phyloP scores from a whole-genome alignment of 73 alveolate species.

The Paramecium sexaurelia region DNA sequence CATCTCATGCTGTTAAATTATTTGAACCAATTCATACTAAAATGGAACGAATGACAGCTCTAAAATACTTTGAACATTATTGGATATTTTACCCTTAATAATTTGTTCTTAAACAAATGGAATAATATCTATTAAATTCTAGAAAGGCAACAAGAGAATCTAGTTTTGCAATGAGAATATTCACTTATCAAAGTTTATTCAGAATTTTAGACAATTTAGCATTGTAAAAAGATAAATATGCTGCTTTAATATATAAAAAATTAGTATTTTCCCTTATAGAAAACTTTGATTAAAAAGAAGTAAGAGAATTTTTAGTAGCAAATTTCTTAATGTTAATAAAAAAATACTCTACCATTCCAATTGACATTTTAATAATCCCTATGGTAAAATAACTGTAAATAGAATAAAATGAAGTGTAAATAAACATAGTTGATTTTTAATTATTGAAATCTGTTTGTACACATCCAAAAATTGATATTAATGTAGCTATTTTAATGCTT shows the following conservation, averaged over 20 bases:
- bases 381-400: slow-evolving; percentile 27
- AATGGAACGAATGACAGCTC: slow-evolving; percentile 43
- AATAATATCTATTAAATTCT: not conserved
- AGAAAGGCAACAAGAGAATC: slow-evolving; percentile 37
- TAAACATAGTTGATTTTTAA: slow-evolving; percentile 1
- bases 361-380: slow-evolving; percentile 25
- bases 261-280: slow-evolving; percentile 45
- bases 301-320: slow-evolving; percentile 30
- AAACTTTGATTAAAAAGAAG: slow-evolving; percentile 52
- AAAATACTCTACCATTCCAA: slow-evolving; percentile 43
- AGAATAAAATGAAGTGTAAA: not conserved
- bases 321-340: not conserved
- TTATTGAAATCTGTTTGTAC: slow-evolving; percentile 34
- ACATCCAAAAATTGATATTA: slow-evolving; percentile 40
- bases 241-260: slow-evolving; percentile 19
- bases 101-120: not conserved
- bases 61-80: slow-evolving; percentile 47
- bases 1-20: slow-evolving; percentile 31
- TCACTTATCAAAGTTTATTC: slow-evolving; percentile 19
- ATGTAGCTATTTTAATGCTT: not conserved
- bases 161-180: slow-evolving; percentile 14
- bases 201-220: slow-evolving; percentile 46
- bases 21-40: not conserved
- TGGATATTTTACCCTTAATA: slow-evolving; percentile 22
- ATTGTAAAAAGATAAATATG: slow-evolving; percentile 23